Evolutionary conservation across 1,284 basidiomycete genomes (phyloP), one percentile per base, ranked within the genome.

Genomic region (Leccinum cinnamomeum): DNA sequence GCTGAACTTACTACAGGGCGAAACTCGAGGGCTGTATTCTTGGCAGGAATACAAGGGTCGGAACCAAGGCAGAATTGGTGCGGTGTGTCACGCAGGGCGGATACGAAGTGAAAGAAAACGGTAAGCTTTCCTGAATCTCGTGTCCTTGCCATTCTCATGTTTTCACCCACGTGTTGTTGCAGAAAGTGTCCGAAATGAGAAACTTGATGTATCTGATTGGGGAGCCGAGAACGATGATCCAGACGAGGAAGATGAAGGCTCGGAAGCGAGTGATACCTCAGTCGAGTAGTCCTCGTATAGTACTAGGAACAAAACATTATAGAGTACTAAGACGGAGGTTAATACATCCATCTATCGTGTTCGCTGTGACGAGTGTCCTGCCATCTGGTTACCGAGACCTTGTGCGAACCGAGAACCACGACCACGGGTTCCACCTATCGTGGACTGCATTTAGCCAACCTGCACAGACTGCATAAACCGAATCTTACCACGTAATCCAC

Each of bases 11-110:
- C 35, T 53, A 16, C 68, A 97, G 95, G 8, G 94, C 89, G 16
- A 95, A 94, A 73, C 79, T 99, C 5, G 97, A 98, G 54, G 91
- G 92, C 50, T 93, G 89, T 66, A 91, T 98, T 56, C 78, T 98
- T 2, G 93, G 95, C 14, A 87, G 86, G 62, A 89, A 89, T 65
- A 94, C 92, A 0, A 87, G 84, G 64, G 82, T 98, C 14, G 94
- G 95, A 7, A 81, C 83, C 48, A 93, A 92, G 72, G 88, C 91
- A 1, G 87, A 90, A 67, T 79, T 98, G 64, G 84, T 85, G 61
- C 87, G 90, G 60, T 96, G 94, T 73, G 87, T 98, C 46, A 90
- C 95, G 3, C 95, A 96, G 65, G 88, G 91, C 5, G 92, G 94
- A 1, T 97, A 91, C 70, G 91, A 94, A 70, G 89, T 95, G 23